Conservation (phyloP, 768 basidiomycete species). For the Podaxis sp. region DNA sequence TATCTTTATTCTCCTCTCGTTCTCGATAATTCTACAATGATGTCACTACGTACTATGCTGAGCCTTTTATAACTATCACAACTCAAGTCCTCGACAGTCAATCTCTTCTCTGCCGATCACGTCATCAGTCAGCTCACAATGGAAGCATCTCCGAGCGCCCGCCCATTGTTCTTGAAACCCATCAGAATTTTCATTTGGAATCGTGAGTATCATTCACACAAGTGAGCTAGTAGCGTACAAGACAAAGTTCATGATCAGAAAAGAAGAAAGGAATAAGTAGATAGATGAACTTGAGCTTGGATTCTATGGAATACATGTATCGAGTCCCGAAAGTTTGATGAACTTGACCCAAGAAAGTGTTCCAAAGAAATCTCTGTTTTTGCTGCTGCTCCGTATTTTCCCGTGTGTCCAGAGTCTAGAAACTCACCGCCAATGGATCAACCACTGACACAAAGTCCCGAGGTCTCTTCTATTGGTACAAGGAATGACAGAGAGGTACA, state of each 20-base stretch:
- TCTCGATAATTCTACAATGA: too few relatives aligned
- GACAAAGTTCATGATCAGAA: background rate
- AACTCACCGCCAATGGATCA: background rate
- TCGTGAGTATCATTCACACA: background rate
- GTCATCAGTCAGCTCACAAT: background rate
- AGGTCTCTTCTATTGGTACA: constrained; percentile 3
- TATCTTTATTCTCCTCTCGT: background rate
- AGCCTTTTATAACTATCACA: too few relatives aligned
- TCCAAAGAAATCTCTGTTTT: background rate
- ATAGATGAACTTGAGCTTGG: background rate
- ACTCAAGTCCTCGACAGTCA: background rate
- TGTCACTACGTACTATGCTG: too few relatives aligned
- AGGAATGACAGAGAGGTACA: background rate
- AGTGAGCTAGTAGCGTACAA: constrained; percentile 1
- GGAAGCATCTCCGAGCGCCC: background rate
- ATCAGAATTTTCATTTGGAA: background rate
- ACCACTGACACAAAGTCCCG: background rate
- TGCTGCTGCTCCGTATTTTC: background rate
- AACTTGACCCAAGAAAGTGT: background rate
- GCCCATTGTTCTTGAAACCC: background rate
- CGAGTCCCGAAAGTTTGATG: background rate
- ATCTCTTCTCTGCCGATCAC: background rate
- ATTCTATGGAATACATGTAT: constrained; percentile 1
- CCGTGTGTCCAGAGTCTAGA: background rate
- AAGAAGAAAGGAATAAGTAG: background rate